Percentiles rank a stretch among this genome's conserved stretches.
Conservation (phyloP, 192 early-diverging fungal genomes). For the Entomortierella chlamydospora region DNA sequence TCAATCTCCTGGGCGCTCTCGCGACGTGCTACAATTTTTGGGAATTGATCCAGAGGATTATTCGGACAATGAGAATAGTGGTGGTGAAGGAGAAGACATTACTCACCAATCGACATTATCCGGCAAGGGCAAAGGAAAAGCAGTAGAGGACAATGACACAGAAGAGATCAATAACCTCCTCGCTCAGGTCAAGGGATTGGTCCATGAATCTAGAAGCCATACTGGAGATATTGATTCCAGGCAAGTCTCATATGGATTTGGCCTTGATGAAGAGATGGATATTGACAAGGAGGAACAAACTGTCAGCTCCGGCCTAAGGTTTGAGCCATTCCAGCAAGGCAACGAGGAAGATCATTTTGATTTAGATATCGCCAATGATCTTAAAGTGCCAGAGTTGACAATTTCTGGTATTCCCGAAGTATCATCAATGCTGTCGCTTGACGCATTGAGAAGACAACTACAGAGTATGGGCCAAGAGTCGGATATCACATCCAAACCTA, state of each 20-base stretch:
- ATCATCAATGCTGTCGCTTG: constrained; percentile 15
- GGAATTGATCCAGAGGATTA: constrained; percentile 33
- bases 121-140: constrained; percentile 29
- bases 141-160: constrained; percentile 2
- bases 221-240: constrained; percentile 3
- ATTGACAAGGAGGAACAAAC: not conserved
- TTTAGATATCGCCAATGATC: not conserved
- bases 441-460: constrained; percentile 26
- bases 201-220: constrained; percentile 28
- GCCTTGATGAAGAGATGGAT: constrained; percentile 2
- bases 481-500: not conserved
- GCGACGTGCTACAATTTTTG: constrained; percentile 30
- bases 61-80: constrained; percentile 22
- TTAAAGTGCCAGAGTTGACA: not conserved
- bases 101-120: not conserved
- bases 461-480: not conserved
- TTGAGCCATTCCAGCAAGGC: constrained; percentile 39
- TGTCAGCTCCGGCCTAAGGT: constrained; percentile 7
- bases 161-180: constrained; percentile 30
- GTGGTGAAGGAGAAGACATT: not conserved
- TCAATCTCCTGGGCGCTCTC: constrained; percentile 10
- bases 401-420: not conserved
- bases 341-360: constrained; percentile 22
- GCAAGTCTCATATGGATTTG: not conserved
- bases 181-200: constrained; percentile 43